Percentiles rank a stretch among this genome's conserved stretches.
phyloP scores from a whole-genome alignment of 2,329 filamentous ascomycete species.

The Paecilomyces formosus region DNA sequence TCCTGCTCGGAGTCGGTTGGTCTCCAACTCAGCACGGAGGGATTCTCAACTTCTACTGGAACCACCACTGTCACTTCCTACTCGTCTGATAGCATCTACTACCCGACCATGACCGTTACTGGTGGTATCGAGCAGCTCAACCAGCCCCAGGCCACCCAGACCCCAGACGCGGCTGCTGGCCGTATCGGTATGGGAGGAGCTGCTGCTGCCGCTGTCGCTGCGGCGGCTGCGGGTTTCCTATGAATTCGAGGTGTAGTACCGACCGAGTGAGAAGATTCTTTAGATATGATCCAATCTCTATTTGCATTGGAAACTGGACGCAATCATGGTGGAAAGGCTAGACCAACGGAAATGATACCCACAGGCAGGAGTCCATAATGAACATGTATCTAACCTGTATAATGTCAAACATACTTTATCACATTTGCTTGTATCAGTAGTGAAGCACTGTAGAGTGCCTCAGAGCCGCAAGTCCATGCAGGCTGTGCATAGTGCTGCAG shows the following conservation, averaged over 20 bases:
- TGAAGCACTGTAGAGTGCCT: too few relatives aligned
- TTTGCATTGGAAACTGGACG: neutral
- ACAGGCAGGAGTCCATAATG: neutral
- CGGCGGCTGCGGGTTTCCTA: constrained; percentile 20
- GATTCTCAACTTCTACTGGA: constrained; percentile 2
- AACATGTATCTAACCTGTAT: neutral
- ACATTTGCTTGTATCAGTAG: too few relatives aligned
- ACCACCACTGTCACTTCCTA: constrained; percentile 1
- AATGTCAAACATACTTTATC: too few relatives aligned
- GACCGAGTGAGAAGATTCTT: neutral
- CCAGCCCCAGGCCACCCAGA: constrained; percentile 6
- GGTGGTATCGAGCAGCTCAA: constrained; percentile 12
- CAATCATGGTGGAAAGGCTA: neutral
- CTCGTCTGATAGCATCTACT: constrained; percentile 5
- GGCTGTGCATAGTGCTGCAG: too few relatives aligned
- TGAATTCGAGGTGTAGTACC: neutral
- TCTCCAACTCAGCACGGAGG: neutral
- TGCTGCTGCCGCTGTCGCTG: constrained; percentile 26
- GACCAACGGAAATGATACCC: neutral
- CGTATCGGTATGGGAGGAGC: constrained; percentile 6
- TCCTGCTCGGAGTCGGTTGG: constrained; percentile 7
- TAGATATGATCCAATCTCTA: neutral
- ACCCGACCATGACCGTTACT: constrained; percentile 8
- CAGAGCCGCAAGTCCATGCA: too few relatives aligned
- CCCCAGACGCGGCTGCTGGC: constrained; percentile 3